phyloP scores from a whole-genome alignment of 306 rosid species.

The Delonix regia region DNA sequence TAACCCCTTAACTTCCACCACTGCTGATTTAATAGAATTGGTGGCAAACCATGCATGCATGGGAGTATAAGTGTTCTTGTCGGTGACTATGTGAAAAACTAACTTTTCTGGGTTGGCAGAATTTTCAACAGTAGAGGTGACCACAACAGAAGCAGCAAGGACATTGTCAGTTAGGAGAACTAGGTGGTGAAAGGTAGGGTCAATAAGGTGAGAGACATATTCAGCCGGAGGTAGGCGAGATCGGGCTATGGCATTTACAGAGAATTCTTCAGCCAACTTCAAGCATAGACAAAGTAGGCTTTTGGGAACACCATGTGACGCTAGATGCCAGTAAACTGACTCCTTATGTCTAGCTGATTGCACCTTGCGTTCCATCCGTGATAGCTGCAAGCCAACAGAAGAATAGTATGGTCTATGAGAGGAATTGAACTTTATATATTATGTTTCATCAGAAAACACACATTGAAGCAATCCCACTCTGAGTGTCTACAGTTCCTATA shows the following conservation, averaged over 20 bases:
- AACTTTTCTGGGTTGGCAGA: slow-evolving; percentile 72
- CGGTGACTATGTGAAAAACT: slow-evolving; percentile 85
- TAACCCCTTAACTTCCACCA: slow-evolving; percentile 86
- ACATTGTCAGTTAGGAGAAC: slow-evolving; percentile 85
- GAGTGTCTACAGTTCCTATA: too few relatives aligned
- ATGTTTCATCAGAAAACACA: neutral
- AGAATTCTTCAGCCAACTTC: slow-evolving; percentile 85
- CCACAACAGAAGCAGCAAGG: slow-evolving; percentile 89
- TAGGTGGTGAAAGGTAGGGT: slow-evolving; percentile 70
- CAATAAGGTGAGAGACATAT: slow-evolving; percentile 67
- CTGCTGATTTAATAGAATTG: slow-evolving; percentile 62
- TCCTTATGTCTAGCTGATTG: slow-evolving; percentile 72
- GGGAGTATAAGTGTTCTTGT: slow-evolving; percentile 83
- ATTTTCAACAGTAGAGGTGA: slow-evolving; percentile 68
- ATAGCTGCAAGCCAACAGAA: slow-evolving; percentile 56
- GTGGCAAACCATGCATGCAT: slow-evolving; percentile 99
- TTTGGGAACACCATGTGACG: slow-evolving; percentile 85
- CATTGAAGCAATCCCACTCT: too few relatives aligned
- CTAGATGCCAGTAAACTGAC: slow-evolving; percentile 86
- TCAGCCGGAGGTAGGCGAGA: slow-evolving; percentile 87
- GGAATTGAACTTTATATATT: neutral
- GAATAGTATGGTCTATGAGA: slow-evolving; percentile 26
- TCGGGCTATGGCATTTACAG: slow-evolving; percentile 81
- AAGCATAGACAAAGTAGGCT: slow-evolving; percentile 83
- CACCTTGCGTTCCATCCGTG: slow-evolving; percentile 78